Evolutionary conservation across 331 rosid species (phyloP).

Genomic region (Malus hybrid): DNA sequence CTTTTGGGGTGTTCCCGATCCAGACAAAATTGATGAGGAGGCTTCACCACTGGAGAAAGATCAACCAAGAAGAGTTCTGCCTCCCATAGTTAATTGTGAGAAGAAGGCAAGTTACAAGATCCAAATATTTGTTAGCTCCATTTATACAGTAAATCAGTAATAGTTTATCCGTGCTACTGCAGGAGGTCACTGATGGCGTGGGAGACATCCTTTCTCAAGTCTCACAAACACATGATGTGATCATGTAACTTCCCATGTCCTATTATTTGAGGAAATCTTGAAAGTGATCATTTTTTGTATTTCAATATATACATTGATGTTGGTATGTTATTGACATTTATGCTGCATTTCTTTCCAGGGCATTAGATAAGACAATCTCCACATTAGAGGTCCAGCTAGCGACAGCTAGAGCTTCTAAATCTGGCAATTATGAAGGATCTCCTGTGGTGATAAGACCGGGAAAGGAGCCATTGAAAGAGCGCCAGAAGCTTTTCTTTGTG

Average conservation of each 20-base stretch:
- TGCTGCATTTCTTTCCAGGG: conserved; percentile 25
- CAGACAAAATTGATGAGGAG: conserved; percentile 27
- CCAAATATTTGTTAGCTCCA: not conserved
- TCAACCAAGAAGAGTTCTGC: conserved; percentile 21
- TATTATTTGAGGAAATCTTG: not conserved
- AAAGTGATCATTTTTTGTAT: not conserved
- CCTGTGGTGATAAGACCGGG: conserved; percentile 21
- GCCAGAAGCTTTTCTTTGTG: conserved; percentile 52
- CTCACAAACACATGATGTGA: conserved; percentile 49
- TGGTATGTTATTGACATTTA: not conserved
- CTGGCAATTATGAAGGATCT: conserved; percentile 28
- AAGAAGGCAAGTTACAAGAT: conserved; percentile 38
- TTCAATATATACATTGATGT: not conserved
- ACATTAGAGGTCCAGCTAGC: conserved; percentile 58
- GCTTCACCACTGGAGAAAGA: conserved; percentile 20
- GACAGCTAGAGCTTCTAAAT: conserved; percentile 44
- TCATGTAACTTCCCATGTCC: conserved; percentile 25
- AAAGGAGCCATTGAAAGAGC: conserved; percentile 27
- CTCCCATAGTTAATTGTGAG: conserved; percentile 30
- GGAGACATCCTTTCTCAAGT: conserved; percentile 48
- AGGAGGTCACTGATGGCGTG: conserved; percentile 31
- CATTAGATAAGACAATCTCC: conserved; percentile 49
- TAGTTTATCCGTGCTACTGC: conserved; percentile 5
- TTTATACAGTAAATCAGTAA: not conserved
- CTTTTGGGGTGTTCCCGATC: conserved; percentile 31